These are phyloP conservation scores for Penicillium paxilli DNA, from an alignment of 495 filamentous ascomycete species.

Conservation along the genomic window DNA sequence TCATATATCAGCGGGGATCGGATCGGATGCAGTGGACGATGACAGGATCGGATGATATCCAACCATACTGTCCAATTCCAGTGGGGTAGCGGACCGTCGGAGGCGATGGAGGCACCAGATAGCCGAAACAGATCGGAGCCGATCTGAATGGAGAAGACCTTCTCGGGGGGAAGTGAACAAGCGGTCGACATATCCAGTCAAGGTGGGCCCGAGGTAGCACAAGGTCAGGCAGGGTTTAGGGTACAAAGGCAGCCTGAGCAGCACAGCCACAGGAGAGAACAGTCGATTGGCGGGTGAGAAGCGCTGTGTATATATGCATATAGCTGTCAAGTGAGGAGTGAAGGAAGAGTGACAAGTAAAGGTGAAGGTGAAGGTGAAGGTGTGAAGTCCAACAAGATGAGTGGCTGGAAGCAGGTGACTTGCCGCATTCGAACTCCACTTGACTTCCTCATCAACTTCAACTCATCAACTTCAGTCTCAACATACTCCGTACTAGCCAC, in stretches of 20 bases:
- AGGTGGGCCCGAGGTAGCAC: not conserved
- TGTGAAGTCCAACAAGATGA: too few relatives aligned
- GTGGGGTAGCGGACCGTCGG: slow-evolving; percentile 92
- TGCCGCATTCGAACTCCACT: not conserved
- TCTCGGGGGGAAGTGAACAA: slow-evolving; percentile 52
- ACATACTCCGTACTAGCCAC: too few relatives aligned
- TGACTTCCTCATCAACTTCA: not conserved
- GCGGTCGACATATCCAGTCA: not conserved
- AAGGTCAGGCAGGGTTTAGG: too few relatives aligned
- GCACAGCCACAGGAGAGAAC: too few relatives aligned
- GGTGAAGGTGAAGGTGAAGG: not conserved
- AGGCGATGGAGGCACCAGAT: slow-evolving; percentile 91
- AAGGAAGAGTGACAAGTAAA: not conserved
- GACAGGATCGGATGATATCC: slow-evolving; percentile 19
- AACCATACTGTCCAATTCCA: too few relatives aligned
- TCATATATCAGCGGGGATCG: slow-evolving; percentile 9
- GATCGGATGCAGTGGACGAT: not conserved
- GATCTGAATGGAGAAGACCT: slow-evolving; percentile 92
- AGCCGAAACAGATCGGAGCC: slow-evolving; percentile 88
- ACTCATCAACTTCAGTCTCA: not conserved
- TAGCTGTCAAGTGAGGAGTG: too few relatives aligned
- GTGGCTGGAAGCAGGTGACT: not conserved
- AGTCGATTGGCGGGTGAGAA: too few relatives aligned
- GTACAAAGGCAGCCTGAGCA: too few relatives aligned
- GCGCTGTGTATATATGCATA: too few relatives aligned